Evolutionary conservation across 1,284 basidiomycete genomes (phyloP).

Genomic region (Irpex sp.): DNA sequence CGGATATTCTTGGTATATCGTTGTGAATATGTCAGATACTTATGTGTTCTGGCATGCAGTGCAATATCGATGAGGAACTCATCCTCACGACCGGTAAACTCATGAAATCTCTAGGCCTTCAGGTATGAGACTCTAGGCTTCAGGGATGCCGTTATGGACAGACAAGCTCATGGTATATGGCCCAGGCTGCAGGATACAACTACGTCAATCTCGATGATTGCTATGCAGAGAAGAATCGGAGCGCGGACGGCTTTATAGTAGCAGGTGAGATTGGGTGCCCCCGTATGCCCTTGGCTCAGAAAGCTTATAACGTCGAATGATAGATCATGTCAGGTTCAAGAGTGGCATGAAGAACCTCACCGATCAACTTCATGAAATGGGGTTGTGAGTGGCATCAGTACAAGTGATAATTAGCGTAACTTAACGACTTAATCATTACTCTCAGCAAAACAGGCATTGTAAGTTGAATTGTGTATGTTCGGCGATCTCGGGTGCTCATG

Average conservation of each 20-base stretch:
- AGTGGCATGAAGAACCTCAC: not conserved
- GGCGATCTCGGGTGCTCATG: not conserved
- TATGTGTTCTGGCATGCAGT: conserved; percentile 24
- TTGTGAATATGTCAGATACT: not conserved
- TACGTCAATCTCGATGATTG: not conserved
- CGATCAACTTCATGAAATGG: not conserved
- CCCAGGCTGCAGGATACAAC: conserved; percentile 31
- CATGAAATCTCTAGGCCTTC: conserved; percentile 32
- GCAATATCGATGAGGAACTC: conserved; percentile 32
- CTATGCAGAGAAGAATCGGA: not conserved
- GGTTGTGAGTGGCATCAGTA: not conserved
- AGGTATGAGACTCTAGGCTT: conserved; percentile 8
- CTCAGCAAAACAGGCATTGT: not conserved
- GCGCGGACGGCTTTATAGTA: not conserved
- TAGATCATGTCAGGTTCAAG: not conserved
- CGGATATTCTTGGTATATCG: not conserved
- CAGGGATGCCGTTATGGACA: not conserved
- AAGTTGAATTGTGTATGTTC: not conserved
- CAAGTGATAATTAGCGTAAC: too few relatives aligned
- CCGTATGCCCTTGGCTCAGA: not conserved
- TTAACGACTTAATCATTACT: not conserved
- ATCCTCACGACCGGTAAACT: conserved; percentile 29
- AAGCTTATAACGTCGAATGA: not conserved
- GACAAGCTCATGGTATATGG: not conserved
- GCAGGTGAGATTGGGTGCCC: not conserved